Evolutionary conservation across 1,284 basidiomycete genomes (phyloP).

Genomic region (Irpex sp.): DNA sequence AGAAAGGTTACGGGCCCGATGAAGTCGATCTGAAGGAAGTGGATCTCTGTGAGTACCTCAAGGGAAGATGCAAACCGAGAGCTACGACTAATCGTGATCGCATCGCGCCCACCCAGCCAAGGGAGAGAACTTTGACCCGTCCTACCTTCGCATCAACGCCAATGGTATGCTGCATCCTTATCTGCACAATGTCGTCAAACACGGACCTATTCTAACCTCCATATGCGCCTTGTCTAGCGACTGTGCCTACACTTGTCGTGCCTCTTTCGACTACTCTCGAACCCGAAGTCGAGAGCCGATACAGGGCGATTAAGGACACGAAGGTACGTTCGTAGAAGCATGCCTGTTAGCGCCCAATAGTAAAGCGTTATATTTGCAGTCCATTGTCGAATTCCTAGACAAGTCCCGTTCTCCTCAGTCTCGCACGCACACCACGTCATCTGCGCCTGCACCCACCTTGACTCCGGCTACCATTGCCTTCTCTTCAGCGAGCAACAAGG

Average conservation of each 20-base stretch:
- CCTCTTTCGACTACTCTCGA: slow-evolving; percentile 72
- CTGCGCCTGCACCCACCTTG: slow-evolving; percentile 72
- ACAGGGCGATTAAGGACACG: slow-evolving; percentile 76
- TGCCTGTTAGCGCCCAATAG: background rate
- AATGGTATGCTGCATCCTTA: slow-evolving; percentile 49
- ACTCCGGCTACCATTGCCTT: slow-evolving; percentile 81
- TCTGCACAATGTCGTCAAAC: background rate
- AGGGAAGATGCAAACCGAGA: background rate
- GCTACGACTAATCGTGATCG: slow-evolving; percentile 4
- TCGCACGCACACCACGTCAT: slow-evolving; percentile 63
- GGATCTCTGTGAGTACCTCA: slow-evolving; percentile 47
- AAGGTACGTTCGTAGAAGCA: slow-evolving; percentile 43
- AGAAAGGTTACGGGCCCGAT: slow-evolving; percentile 71
- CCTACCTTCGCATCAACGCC: slow-evolving; percentile 74
- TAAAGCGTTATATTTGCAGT: slow-evolving; percentile 35
- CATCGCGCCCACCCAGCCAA: slow-evolving; percentile 38
- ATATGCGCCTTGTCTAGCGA: slow-evolving; percentile 40
- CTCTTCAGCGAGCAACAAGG: slow-evolving; percentile 47
- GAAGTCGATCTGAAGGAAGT: slow-evolving; percentile 64
- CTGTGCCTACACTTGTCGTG: slow-evolving; percentile 83
- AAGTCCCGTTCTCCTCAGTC: slow-evolving; percentile 69
- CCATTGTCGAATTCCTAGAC: slow-evolving; percentile 80
- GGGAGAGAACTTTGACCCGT: slow-evolving; percentile 63
- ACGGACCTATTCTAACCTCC: background rate
- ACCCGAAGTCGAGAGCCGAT: slow-evolving; percentile 73